phyloP scores from a whole-genome alignment of 371 early-diverging fungal species.

The Mucor plumbeus region DNA sequence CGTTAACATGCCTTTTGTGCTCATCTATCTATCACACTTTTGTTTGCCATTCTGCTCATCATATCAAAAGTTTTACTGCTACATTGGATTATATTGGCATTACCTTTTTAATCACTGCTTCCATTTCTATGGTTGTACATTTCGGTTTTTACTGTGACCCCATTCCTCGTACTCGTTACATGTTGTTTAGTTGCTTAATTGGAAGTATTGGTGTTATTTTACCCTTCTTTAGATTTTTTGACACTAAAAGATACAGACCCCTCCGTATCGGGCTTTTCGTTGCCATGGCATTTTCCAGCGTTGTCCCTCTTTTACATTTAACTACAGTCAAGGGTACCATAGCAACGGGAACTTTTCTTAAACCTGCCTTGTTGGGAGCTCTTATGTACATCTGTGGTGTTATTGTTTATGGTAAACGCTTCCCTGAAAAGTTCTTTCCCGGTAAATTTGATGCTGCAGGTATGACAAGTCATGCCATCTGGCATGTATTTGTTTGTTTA shows the following conservation, averaged over 20 bases:
- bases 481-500: constrained; percentile 77
- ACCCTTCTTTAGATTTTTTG: constrained; percentile 66
- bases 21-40: constrained; percentile 68
- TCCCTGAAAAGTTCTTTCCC: constrained; percentile 79
- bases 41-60: constrained; percentile 57
- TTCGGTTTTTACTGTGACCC: constrained; percentile 65
- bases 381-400: constrained; percentile 64
- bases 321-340: constrained; percentile 49
- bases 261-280: constrained; percentile 67
- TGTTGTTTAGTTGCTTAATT: constrained; percentile 57
- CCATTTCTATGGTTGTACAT: constrained; percentile 56
- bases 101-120: constrained; percentile 64
- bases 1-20: constrained; percentile 61
- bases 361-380: constrained; percentile 56
- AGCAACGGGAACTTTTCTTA: constrained; percentile 52
- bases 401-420: constrained; percentile 50
- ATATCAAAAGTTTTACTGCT: constrained; percentile 60
- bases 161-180: constrained; percentile 41
- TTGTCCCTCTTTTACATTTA: constrained; percentile 64
- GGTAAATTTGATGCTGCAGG: constrained; percentile 76
- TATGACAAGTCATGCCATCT: constrained; percentile 76
- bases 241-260: constrained; percentile 56
- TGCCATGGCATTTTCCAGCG: constrained; percentile 65
- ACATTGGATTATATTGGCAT: constrained; percentile 71
- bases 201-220: constrained; percentile 62